Evolutionary conservation across 306 rosid genomes (phyloP).

Genomic region (Parietaria judaica): DNA sequence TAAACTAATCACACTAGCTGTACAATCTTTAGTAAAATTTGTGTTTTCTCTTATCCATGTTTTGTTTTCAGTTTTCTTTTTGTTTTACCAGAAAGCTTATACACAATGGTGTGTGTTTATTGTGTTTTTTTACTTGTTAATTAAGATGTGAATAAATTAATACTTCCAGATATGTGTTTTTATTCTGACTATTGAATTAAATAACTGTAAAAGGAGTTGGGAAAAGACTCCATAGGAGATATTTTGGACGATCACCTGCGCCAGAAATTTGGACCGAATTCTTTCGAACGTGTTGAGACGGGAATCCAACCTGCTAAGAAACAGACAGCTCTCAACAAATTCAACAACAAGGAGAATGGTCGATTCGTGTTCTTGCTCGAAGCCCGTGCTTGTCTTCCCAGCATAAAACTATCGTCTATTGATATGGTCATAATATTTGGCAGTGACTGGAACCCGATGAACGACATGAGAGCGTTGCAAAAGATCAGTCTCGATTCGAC

Average conservation of each 20-base stretch:
- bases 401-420: slow-evolving; percentile 63
- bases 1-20: no score
- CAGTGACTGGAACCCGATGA: slow-evolving; percentile 82
- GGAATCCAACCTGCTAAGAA: slow-evolving; percentile 39
- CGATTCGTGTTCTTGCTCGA: slow-evolving; percentile 80
- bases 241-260: slow-evolving; percentile 73
- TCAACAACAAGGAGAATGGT: slow-evolving; percentile 57
- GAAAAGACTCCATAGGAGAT: slow-evolving; percentile 44
- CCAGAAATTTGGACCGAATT: slow-evolving; percentile 57
- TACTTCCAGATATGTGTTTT: neutral
- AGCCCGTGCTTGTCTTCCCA: slow-evolving; percentile 55
- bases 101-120: no score
- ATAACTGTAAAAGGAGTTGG: neutral
- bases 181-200: neutral
- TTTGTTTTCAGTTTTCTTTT: no score
- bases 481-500: slow-evolving; percentile 62
- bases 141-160: no score
- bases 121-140: neutral
- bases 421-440: slow-evolving; percentile 65
- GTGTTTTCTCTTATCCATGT: no score
- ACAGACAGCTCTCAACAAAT: slow-evolving; percentile 45
- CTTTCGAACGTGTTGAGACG: slow-evolving; percentile 63
- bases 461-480: slow-evolving; percentile 74
- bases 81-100: no score
- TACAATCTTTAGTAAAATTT: no score